Evolutionary conservation across 106 monocot genomes (phyloP), one percentile per base, ranked within the genome.

Genomic region (Dendrobium nobile): DNA sequence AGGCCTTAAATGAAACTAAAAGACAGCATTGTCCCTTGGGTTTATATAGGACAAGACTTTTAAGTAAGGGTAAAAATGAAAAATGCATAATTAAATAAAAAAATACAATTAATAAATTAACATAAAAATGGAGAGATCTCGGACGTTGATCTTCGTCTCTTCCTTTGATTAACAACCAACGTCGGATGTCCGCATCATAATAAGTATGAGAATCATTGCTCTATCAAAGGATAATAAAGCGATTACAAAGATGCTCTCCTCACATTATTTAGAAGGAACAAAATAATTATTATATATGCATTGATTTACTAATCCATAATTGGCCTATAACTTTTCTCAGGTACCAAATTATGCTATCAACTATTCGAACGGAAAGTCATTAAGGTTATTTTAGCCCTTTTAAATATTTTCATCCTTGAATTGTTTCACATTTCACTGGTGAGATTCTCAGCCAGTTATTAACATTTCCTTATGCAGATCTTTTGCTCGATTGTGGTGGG

Each of bases 271-370:
- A 56, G 56, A 56, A 61, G 19, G 22, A n/a, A 61, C 22, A 61
- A n/a, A 6, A 61, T 61, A 22, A 22, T 61, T 61, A 1, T 7
- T 61, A 61, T 61, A 22, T 61, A 7, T 22, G 6, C 61, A 61
- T 61, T 61, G 5, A 61, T 61, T 61, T 61, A 61, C 24, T 70
- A 15, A 70, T 70, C 33, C 13, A 31, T 15, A 37, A 70, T 70
- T 70, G 27, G 31, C 9, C 16, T 70, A 37, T 13, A 70, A 70
- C 70, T 77, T 16, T 70, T 68, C 42, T 45, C 85, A 94, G 94
- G 87, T 94, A 81, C 91, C 89, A 65, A 77, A 91, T 81, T 91
- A 82, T 87, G 81, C 83, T 20, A 74, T 91, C 27, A 83, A 72
- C 47, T 82, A 48, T 75, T 72, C 75, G 27, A 54, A 89, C 20